A percentile compares a stretch with the other conserved stretches of the same genome.
Evolutionary conservation across 495 filamentous ascomycete genomes (phyloP).

Genomic region (Aspergillus funiculosus): DNA sequence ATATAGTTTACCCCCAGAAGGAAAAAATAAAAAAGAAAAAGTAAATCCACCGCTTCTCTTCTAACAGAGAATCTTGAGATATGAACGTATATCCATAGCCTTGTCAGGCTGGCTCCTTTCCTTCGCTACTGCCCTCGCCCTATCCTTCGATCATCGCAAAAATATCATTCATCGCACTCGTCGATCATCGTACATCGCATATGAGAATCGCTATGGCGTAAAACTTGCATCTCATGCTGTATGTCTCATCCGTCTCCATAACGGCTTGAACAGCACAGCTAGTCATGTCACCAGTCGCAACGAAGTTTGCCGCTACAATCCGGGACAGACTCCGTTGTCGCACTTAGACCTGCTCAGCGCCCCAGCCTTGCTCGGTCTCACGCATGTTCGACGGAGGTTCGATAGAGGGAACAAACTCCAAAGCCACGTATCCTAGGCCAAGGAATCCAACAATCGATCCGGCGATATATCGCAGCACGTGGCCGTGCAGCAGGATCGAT

Average conservation of each 20-base stretch:
- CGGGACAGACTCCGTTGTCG: not conserved
- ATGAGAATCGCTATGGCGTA: slow-evolving; percentile 7
- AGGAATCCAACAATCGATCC: slow-evolving; percentile 68
- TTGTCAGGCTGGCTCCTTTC: not conserved
- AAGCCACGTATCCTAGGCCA: slow-evolving; percentile 70
- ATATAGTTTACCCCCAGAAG: not conserved
- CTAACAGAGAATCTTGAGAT: too few relatives aligned
- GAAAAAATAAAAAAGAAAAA: too few relatives aligned
- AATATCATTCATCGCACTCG: slow-evolving; percentile 21
- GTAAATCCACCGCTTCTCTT: too few relatives aligned
- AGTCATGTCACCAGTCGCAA: too few relatives aligned
- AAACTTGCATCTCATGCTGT: slow-evolving; percentile 3
- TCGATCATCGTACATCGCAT: slow-evolving; percentile 19
- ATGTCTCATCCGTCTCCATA: slow-evolving; percentile 1
- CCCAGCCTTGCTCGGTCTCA: slow-evolving; percentile 83
- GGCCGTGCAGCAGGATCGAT: slow-evolving; percentile 65
- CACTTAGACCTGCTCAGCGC: slow-evolving; percentile 76
- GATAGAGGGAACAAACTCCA: slow-evolving; percentile 93
- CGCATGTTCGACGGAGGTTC: slow-evolving; percentile 98
- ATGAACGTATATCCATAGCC: slow-evolving; percentile 1
- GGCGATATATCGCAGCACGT: slow-evolving; percentile 53
- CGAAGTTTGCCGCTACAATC: too few relatives aligned
- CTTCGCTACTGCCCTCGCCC: slow-evolving; percentile 2
- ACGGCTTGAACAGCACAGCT: too few relatives aligned
- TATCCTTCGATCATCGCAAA: slow-evolving; percentile 15